phyloP scores from a whole-genome alignment of 179 eudicot genomes.

The Amaranthus tricolor region DNA sequence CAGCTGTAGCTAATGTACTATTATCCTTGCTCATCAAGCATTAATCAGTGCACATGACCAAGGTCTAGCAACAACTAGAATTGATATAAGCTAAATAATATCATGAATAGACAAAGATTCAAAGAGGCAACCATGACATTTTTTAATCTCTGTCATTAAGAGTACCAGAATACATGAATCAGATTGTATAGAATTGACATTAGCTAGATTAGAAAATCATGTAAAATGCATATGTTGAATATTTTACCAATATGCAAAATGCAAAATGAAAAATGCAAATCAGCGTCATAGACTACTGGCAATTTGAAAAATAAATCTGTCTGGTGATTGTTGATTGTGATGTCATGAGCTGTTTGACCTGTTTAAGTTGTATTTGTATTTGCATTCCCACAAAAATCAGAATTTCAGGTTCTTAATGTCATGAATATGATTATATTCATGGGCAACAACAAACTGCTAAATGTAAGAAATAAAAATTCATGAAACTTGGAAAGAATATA shows the following conservation, averaged over 20 bases:
- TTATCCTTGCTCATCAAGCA: too few species aligned
- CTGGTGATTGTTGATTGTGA: background rate
- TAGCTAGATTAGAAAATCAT: background rate
- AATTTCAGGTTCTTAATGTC: too few species aligned
- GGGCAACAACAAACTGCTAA: background rate
- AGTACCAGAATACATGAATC: background rate
- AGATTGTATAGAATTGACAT: background rate
- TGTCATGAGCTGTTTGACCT: conserved; percentile 6
- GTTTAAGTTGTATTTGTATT: background rate
- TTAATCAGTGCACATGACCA: too few species aligned
- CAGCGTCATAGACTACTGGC: background rate
- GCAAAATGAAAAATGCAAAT: too few species aligned
- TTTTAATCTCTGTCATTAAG: background rate
- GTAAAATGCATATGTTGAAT: background rate
- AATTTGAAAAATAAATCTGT: background rate
- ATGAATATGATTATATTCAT: background rate
- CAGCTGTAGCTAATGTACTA: too few species aligned
- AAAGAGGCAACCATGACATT: background rate
- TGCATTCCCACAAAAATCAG: background rate
- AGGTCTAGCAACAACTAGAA: too few species aligned
- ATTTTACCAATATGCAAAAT: too few species aligned
- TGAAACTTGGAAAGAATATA: background rate
- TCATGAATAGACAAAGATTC: too few species aligned
- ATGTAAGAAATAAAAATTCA: background rate
- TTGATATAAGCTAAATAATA: too few species aligned